A percentile compares a stretch with the other conserved stretches of the same genome.
Evolutionary conservation across 2,329 filamentous ascomycete species (phyloP).

Genomic region (Penicillium sp.): DNA sequence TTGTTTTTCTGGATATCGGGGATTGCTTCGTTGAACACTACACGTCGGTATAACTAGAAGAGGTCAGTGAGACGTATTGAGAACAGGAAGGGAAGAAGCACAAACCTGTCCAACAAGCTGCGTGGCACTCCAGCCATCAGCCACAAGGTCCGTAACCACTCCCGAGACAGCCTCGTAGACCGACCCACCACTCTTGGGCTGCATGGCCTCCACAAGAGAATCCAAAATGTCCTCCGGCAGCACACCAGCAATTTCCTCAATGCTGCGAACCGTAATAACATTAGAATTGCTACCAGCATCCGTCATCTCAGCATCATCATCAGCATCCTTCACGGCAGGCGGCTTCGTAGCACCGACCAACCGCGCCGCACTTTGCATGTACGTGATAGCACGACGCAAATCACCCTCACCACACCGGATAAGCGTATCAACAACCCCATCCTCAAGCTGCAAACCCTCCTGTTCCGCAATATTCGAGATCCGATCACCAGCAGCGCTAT

Average conservation of each 20-base stretch:
- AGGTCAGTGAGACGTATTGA: slow-evolving; percentile 6
- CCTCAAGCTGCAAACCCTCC: slow-evolving; percentile 74
- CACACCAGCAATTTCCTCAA: slow-evolving; percentile 95
- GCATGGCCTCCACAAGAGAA: slow-evolving; percentile 70
- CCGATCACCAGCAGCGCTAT: slow-evolving; percentile 75
- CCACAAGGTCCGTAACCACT: slow-evolving; percentile 85
- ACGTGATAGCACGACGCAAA: slow-evolving; percentile 93
- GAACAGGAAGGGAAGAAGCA: slow-evolving; percentile 3
- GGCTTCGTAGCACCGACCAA: slow-evolving; percentile 66
- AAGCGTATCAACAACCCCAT: slow-evolving; percentile 77
- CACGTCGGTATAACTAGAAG: slow-evolving; percentile 62
- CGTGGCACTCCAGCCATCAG: slow-evolving; percentile 93
- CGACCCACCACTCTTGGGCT: slow-evolving; percentile 63
- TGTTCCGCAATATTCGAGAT: slow-evolving; percentile 77
- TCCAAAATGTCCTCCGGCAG: slow-evolving; percentile 76
- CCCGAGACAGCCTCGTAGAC: slow-evolving; percentile 73
- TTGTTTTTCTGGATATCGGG: slow-evolving; percentile 84
- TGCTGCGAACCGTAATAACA: slow-evolving; percentile 70
- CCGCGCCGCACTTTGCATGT: slow-evolving; percentile 87
- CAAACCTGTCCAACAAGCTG: slow-evolving; percentile 79
- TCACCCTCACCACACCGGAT: slow-evolving; percentile 91
- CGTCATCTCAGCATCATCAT: slow-evolving; percentile 62
- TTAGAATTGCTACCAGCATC: slow-evolving; percentile 54
- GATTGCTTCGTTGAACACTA: slow-evolving; percentile 82
- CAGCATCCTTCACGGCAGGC: slow-evolving; percentile 48